A percentile compares a stretch with the other conserved stretches of the same genome.
Evolutionary conservation across 192 early-diverging fungal genomes (phyloP).

Genomic region (Cladochytrium replicatum): DNA sequence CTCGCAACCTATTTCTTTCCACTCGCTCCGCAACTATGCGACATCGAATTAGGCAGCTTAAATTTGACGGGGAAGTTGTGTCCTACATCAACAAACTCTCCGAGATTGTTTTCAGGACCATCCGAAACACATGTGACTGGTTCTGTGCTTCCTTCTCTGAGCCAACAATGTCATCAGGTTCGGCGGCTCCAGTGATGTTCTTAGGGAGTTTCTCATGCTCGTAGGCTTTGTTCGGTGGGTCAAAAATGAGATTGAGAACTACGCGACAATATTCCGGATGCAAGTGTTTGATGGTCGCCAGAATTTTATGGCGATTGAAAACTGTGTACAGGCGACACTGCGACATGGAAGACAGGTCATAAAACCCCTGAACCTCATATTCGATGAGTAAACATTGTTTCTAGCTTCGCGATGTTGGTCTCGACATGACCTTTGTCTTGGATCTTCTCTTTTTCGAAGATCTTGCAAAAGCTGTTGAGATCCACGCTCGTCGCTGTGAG

Average conservation of each 20-base stretch:
- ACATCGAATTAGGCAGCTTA: conserved; percentile 71
- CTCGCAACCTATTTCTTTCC: conserved; percentile 76
- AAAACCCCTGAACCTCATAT: too few species aligned
- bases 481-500: conserved; percentile 53
- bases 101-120: conserved; percentile 77
- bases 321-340: conserved; percentile 67
- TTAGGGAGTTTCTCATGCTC: background rate
- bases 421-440: conserved; percentile 77
- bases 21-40: conserved; percentile 69
- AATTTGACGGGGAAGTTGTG: conserved; percentile 80
- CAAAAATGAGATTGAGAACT: conserved; percentile 70
- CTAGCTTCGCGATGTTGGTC: conserved; percentile 71
- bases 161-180: conserved; percentile 78
- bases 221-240: conserved; percentile 89
- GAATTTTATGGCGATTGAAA: conserved; percentile 69
- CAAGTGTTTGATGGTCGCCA: conserved; percentile 79
- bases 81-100: conserved; percentile 75
- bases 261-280: conserved; percentile 73
- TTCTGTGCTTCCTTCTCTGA: conserved; percentile 82
- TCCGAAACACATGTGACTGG: conserved; percentile 96
- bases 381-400: conserved; percentile 1
- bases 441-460: conserved; percentile 72
- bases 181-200: background rate
- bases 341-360: conserved; percentile 71
- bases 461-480: conserved; percentile 55